Evolutionary conservation across 1,284 basidiomycete species (phyloP).

Genomic region (Ustilago bromivora): DNA sequence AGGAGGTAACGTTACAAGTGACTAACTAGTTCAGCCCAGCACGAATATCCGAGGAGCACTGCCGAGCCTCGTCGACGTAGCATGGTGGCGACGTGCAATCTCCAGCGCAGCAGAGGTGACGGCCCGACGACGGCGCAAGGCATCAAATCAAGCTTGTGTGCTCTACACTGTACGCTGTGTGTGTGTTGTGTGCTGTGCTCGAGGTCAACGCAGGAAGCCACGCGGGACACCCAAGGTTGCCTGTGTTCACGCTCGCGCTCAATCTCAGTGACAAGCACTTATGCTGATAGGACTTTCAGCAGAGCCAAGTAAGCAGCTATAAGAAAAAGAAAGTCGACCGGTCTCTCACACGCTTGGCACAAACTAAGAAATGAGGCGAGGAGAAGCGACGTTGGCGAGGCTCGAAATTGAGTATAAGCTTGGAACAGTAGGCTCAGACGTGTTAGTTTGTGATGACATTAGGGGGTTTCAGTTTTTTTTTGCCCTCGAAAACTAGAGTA

Average conservation of each 20-base stretch:
- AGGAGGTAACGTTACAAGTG: not conserved
- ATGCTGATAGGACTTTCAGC: not conserved
- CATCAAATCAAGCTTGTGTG: not conserved
- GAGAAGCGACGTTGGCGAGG: conserved; percentile 3
- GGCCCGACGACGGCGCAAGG: not conserved
- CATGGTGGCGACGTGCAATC: not conserved
- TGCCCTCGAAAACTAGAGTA: too few relatives aligned
- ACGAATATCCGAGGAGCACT: not conserved
- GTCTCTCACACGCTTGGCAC: not conserved
- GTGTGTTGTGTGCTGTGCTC: not conserved
- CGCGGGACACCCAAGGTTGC: conserved; percentile 6
- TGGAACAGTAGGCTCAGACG: not conserved
- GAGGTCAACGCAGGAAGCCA: not conserved
- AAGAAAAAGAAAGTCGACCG: not conserved
- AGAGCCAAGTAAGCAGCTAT: not conserved
- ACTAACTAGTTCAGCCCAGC: not conserved
- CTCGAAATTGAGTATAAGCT: not conserved
- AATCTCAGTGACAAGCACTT: not conserved
- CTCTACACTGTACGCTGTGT: not conserved
- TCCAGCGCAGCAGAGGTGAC: not conserved
- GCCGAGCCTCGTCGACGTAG: not conserved
- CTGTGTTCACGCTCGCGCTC: not conserved
- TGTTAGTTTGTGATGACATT: not conserved
- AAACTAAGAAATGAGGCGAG: not conserved
- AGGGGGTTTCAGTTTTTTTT: too few relatives aligned